phyloP scores from a whole-genome alignment of 2,329 filamentous ascomycete genomes.

The Cladosporium sp. region DNA sequence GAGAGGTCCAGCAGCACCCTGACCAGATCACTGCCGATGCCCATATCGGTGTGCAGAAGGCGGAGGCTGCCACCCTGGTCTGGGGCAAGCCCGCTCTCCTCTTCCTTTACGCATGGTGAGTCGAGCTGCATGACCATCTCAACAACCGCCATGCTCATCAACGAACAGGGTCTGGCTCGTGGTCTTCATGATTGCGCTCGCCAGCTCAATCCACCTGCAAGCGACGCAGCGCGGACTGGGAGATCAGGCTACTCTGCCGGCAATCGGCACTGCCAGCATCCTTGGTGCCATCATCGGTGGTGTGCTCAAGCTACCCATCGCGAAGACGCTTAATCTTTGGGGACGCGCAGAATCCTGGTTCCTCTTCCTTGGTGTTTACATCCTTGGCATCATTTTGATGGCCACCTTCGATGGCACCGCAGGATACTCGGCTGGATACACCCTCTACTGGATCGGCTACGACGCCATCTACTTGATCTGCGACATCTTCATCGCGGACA shows the following conservation, averaged over 20 bases:
- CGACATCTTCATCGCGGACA: slow-evolving; percentile 65
- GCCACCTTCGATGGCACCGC: slow-evolving; percentile 24
- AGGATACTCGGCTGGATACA: slow-evolving; percentile 26
- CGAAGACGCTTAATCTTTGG: slow-evolving; percentile 68
- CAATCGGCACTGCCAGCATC: slow-evolving; percentile 49
- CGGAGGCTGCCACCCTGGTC: slow-evolving; percentile 34
- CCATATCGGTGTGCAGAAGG: slow-evolving; percentile 34
- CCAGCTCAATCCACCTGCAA: slow-evolving; percentile 32
- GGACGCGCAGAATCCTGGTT: slow-evolving; percentile 64
- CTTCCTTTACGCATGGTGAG: slow-evolving; percentile 31
- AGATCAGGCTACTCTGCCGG: slow-evolving; percentile 16
- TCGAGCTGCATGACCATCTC: not conserved
- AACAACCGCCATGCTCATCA: slow-evolving; percentile 1
- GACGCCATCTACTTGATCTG: slow-evolving; percentile 22
- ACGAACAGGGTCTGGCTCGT: slow-evolving; percentile 38
- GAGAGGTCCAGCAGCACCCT: slow-evolving; percentile 33
- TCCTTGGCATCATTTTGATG: slow-evolving; percentile 27
- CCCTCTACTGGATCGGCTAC: slow-evolving; percentile 29
- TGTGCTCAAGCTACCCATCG: slow-evolving; percentile 63
- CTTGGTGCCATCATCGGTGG: slow-evolving; percentile 58
- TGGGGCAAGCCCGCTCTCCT: slow-evolving; percentile 33
- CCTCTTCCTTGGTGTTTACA: slow-evolving; percentile 46
- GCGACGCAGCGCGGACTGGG: slow-evolving; percentile 24
- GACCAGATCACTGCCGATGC: slow-evolving; percentile 32
- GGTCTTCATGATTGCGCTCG: slow-evolving; percentile 41